Conservation (phyloP, 2,329 filamentous ascomycete genomes). For the Diplodia intermedia region DNA sequence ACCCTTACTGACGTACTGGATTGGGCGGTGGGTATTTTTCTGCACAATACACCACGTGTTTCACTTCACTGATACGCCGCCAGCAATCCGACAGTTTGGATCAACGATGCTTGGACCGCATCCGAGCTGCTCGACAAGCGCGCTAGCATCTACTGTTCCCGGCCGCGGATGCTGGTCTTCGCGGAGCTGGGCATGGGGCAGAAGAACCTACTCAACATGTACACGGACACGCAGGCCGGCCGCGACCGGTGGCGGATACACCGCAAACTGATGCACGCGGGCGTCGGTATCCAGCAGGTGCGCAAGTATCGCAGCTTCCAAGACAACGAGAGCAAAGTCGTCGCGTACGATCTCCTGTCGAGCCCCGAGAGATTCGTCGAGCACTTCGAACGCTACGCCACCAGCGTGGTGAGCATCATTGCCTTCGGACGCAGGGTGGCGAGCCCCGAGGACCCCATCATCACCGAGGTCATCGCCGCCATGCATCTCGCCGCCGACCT, state of each 20-base stretch:
- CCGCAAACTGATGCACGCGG: constrained; percentile 46
- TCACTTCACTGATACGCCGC: constrained; percentile 49
- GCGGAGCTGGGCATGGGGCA: constrained; percentile 48
- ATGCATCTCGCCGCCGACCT: constrained; percentile 65
- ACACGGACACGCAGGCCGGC: constrained; percentile 42
- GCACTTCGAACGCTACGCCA: constrained; percentile 62
- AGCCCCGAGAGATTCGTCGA: constrained; percentile 58
- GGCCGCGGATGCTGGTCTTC: constrained; percentile 57
- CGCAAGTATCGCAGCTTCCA: constrained; percentile 63
- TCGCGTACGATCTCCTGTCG: constrained; percentile 59
- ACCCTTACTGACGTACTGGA: constrained; percentile 64
- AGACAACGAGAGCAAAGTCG: constrained; percentile 64
- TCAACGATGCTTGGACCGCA: constrained; percentile 57
- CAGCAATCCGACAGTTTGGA: constrained; percentile 49
- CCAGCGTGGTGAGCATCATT: constrained; percentile 63
- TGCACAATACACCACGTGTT: neutral
- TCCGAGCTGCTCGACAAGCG: constrained; percentile 62
- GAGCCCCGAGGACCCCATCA: constrained; percentile 61
- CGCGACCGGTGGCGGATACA: constrained; percentile 44
- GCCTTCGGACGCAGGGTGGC: constrained; percentile 63
- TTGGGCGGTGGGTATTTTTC: constrained; percentile 42
- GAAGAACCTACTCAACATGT: constrained; percentile 47
- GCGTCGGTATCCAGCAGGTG: constrained; percentile 58
- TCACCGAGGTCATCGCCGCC: constrained; percentile 65
- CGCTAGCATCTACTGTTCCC: constrained; percentile 60